Conservation (phyloP, 2,329 filamentous ascomycete species). For the Macroventuria anomochaeta region DNA sequence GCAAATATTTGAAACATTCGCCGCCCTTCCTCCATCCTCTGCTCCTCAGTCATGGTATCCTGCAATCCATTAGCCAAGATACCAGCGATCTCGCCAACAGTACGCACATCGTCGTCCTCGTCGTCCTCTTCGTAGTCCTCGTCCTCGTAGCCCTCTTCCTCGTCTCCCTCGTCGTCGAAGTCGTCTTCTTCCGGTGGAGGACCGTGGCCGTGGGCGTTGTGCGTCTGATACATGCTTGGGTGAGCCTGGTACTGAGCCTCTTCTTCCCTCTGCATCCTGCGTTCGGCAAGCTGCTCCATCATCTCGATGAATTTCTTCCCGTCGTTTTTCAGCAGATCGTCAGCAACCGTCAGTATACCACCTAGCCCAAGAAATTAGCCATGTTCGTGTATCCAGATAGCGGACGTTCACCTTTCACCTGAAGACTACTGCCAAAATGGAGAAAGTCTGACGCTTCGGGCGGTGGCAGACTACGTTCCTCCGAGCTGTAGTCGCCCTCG, state of each 20-base stretch:
- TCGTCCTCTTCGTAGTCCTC: conserved; percentile 58
- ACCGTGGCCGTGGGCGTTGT: conserved; percentile 68
- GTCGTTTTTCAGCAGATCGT: conserved; percentile 98
- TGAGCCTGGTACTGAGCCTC: conserved; percentile 74
- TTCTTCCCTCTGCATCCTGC: conserved; percentile 95
- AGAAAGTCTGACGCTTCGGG: conserved; percentile 84
- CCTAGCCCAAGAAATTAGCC: conserved; percentile 60
- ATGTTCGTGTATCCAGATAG: background rate
- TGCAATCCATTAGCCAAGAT: conserved; percentile 54
- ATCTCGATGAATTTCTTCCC: conserved; percentile 99
- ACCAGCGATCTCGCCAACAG: conserved; percentile 13
- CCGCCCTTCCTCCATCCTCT: conserved; percentile 97
- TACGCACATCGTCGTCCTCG: conserved; percentile 46
- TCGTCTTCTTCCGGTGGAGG: conserved; percentile 76
- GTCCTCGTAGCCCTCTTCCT: conserved; percentile 66
- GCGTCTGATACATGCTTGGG: conserved; percentile 59
- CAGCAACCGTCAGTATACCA: conserved; percentile 97
- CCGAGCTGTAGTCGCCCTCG: conserved; percentile 71
- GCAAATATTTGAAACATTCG: conserved; percentile 99
- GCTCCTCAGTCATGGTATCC: conserved; percentile 97
- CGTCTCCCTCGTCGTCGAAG: conserved; percentile 73
- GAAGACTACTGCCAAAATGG: conserved; percentile 96
- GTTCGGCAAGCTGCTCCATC: conserved; percentile 99
- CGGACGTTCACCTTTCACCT: conserved; percentile 76
- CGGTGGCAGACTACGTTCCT: conserved; percentile 69